These are phyloP conservation scores for Annona squamosa DNA, from an alignment of 164 flowering plant genomes.

Conservation along the genomic window DNA sequence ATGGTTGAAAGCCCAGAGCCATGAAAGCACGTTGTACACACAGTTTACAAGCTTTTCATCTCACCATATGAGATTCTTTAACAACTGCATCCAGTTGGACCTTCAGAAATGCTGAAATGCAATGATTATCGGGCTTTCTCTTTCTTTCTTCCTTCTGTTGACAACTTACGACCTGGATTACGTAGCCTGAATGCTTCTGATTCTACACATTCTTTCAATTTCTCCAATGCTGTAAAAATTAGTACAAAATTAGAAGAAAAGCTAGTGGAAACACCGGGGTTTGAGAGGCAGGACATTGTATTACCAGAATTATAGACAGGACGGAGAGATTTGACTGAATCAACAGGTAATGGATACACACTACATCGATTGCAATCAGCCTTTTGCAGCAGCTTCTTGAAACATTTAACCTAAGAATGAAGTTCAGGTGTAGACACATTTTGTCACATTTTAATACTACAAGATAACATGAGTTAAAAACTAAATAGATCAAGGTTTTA, in stretches of 20 bases:
- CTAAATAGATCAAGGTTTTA: too few relatives aligned
- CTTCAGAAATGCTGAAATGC: too few relatives aligned
- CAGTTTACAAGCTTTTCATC: too few relatives aligned
- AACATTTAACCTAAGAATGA: slow-evolving; percentile 44
- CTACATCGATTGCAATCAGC: slow-evolving; percentile 48
- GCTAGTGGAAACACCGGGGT: not conserved
- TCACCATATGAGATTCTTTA: too few relatives aligned
- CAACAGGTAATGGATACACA: slow-evolving; percentile 42
- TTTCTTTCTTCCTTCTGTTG: slow-evolving; percentile 17
- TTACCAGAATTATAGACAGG: slow-evolving; percentile 54
- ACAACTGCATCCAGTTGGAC: too few relatives aligned
- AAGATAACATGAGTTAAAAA: too few relatives aligned
- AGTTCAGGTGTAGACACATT: not conserved
- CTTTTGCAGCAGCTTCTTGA: slow-evolving; percentile 63
- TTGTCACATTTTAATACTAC: too few relatives aligned
- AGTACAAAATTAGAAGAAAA: not conserved
- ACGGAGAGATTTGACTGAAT: slow-evolving; percentile 44
- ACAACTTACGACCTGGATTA: slow-evolving; percentile 24
- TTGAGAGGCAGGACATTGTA: slow-evolving; percentile 1
- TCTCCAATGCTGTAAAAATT: slow-evolving; percentile 47
- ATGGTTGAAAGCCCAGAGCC: too few relatives aligned
- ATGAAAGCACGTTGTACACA: too few relatives aligned
- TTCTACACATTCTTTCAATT: slow-evolving; percentile 52
- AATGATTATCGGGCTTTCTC: not conserved
- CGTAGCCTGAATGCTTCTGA: slow-evolving; percentile 40